Evolutionary conservation across 805 yeast species (phyloP).

Genomic region (fission yeast (Schizosaccharomyces pombe)): DNA sequence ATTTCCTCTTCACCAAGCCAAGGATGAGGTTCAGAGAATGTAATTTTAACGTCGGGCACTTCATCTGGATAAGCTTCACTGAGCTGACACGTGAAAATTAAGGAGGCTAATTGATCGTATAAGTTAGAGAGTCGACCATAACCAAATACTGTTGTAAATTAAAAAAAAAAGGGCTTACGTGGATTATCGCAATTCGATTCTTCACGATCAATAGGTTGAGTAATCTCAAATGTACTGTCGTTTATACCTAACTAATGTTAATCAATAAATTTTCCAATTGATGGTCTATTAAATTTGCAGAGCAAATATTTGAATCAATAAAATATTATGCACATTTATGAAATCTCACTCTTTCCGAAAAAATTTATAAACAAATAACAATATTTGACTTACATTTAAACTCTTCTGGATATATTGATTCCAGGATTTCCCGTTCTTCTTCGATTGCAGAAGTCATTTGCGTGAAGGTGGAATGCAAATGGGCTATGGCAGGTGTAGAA

Average conservation of each 20-base stretch:
- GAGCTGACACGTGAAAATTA: background rate
- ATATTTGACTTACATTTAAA: background rate
- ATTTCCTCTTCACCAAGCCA: background rate
- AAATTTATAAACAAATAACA: background rate
- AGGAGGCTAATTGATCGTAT: background rate
- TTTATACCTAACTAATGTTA: background rate
- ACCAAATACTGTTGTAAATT: no score
- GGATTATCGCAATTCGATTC: background rate
- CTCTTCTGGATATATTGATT: constrained; percentile 4
- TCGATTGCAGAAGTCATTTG: background rate
- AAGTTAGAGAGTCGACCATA: background rate
- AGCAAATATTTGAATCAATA: no score
- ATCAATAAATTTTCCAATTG: background rate
- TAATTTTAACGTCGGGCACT: background rate
- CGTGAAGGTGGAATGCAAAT: background rate
- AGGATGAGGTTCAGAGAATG: background rate
- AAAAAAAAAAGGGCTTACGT: background rate
- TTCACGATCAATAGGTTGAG: constrained; percentile 1
- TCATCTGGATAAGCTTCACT: constrained; percentile 1
- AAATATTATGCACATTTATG: no score
- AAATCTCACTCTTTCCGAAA: no score
- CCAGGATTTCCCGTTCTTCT: constrained; percentile 2
- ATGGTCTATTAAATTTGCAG: no score
- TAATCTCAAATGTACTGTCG: background rate
- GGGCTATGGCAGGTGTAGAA: no score